phyloP scores from a whole-genome alignment of 2,329 filamentous ascomycete genomes.

The Salinomyces thailandicus region DNA sequence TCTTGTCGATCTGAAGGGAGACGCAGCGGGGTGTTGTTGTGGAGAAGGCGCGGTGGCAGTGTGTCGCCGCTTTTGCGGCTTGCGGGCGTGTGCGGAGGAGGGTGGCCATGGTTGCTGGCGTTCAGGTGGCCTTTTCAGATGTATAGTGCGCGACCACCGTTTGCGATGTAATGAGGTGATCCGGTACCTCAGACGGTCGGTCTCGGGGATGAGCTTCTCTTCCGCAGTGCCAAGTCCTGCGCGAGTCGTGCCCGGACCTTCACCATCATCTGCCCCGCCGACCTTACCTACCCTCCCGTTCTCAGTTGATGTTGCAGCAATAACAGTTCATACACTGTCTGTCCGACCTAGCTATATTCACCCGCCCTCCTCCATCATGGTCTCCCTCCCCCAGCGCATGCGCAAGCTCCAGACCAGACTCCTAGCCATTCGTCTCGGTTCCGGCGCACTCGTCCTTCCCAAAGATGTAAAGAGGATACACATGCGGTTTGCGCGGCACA shows the following conservation, averaged over 20 bases:
- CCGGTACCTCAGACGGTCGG: background rate
- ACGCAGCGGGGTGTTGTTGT: conserved; percentile 17
- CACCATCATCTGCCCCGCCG: background rate
- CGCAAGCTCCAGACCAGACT: conserved; percentile 64
- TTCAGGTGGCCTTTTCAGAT: no score
- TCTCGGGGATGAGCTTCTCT: conserved; percentile 1
- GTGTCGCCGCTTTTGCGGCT: conserved; percentile 5
- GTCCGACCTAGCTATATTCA: no score
- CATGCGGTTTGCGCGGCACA: conserved; percentile 56
- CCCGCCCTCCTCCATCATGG: no score
- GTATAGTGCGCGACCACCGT: no score
- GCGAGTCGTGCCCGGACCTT: background rate
- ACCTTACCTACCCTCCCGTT: no score
- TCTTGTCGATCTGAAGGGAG: conserved; percentile 22
- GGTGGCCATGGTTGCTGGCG: conserved; percentile 17
- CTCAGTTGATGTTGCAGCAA: conserved; percentile 3
- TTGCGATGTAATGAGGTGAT: no score
- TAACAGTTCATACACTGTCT: no score
- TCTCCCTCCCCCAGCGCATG: conserved; percentile 56
- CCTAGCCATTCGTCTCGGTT: conserved; percentile 64
- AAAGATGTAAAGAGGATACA: conserved; percentile 64
- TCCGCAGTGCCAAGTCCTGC: background rate
- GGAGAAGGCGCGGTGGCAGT: conserved; percentile 22
- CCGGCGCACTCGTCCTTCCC: conserved; percentile 73
- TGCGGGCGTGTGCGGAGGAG: conserved; percentile 16